Conservation (phyloP, 2,329 filamentous ascomycete genomes). For the Trichoderma cornu-damae region DNA sequence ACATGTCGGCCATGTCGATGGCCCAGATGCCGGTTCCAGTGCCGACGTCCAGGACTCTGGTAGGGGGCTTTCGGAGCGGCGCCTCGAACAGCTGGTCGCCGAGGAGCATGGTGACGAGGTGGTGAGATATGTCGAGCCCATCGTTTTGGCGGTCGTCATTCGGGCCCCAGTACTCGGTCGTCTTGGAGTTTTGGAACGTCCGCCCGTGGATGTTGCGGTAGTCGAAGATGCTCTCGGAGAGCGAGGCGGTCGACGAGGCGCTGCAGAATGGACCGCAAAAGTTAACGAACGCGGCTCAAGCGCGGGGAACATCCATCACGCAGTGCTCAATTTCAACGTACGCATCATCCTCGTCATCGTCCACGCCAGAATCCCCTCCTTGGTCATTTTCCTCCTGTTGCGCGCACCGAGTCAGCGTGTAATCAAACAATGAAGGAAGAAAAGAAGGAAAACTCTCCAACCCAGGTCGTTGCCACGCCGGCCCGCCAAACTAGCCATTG, state of each 20-base stretch:
- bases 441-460: not conserved
- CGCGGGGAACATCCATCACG: not conserved
- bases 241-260: slow-evolving; percentile 23
- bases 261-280: not conserved
- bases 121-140: slow-evolving; percentile 37
- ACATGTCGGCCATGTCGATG: slow-evolving; percentile 38
- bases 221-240: slow-evolving; percentile 33
- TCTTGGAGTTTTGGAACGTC: slow-evolving; percentile 37
- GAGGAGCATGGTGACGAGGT: slow-evolving; percentile 31
- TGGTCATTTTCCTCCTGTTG: not conserved
- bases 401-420: not conserved
- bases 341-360: not conserved
- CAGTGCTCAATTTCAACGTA: not conserved
- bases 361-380: slow-evolving; percentile 5
- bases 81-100: slow-evolving; percentile 35
- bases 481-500: not conserved
- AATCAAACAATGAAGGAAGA: no score
- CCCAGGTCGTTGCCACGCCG: not conserved
- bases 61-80: slow-evolving; percentile 35
- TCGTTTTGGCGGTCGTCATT: slow-evolving; percentile 38
- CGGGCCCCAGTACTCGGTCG: slow-evolving; percentile 35
- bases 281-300: not conserved
- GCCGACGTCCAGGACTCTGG: slow-evolving; percentile 41
- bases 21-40: slow-evolving; percentile 47
- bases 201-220: slow-evolving; percentile 39